Evolutionary conservation across 495 filamentous ascomycete species (phyloP), one percentile per base, ranked within the genome.

Genomic region (Neurospora sp.): DNA sequence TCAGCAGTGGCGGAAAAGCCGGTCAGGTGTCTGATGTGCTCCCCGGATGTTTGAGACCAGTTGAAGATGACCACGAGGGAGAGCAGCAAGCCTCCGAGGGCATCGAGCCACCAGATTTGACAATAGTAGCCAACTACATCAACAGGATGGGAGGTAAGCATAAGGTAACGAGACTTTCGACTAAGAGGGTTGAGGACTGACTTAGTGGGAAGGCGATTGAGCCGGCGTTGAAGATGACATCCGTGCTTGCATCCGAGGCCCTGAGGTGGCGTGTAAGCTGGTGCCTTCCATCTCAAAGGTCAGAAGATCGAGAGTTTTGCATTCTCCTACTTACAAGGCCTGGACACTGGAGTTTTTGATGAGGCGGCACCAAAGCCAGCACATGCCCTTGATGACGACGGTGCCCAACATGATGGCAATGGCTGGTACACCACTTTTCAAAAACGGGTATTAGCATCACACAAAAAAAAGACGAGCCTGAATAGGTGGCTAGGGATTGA

Each of bases 281-380:
- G 86, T 73, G 89, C 87, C 75, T 90, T 12, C 38, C 39, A 38
- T 20, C 4, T 8, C 10, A 12, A 7, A 44, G 39, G 39, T 40
- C 39, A 40, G 39, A 40, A 40, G 39, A 39, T 41, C 12, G 37
- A 23, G 37, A 23, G 48, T 23, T 23, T 31, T 62, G 54, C 54
- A 7, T 16, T 62, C 54, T 62, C 10, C 84, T 4, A 91, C 92
- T 77, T 72, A 84, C 42, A 98, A 81, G 1, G 94, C 93, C 80
- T 96, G 94, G 2, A 97, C 94, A 73, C 90, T 93, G 10, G 92
- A 94, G 78, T 97, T 97, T 42, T 91, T 92, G 72, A 98, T 92
- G 16, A 94, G 81, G 4, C 93, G 92, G 79, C 94, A 97, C 92
- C 92, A 98, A 38, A 97, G 78, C 92, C 93, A 98, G 81, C 91